Percentiles rank a stretch among this genome's conserved stretches.
phyloP scores from a whole-genome alignment of 768 basidiomycete species.

The Grammothele lineata region DNA sequence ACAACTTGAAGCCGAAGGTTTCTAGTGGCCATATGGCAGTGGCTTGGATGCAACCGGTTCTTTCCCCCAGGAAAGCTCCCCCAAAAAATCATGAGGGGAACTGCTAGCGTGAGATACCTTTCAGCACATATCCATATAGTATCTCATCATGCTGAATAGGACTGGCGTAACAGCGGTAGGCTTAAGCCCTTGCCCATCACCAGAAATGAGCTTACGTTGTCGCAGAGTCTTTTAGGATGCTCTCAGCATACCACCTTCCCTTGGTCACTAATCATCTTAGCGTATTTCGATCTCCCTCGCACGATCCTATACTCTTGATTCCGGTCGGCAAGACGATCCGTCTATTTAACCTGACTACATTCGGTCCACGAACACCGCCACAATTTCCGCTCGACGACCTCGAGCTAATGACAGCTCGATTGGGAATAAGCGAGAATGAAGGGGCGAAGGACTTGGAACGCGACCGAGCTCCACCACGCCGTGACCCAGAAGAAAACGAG shows the following conservation, averaged over 20 bases:
- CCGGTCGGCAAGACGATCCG: constrained; percentile 38
- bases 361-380: constrained; percentile 40
- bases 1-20: constrained; percentile 2
- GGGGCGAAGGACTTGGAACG: too few species aligned
- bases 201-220: background rate
- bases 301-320: constrained; percentile 52
- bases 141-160: too few species aligned
- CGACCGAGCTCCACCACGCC: background rate
- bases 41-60: constrained; percentile 63
- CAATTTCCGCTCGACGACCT: constrained; percentile 35
- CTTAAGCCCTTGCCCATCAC: too few species aligned
- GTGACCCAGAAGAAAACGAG: background rate
- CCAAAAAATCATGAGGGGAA: constrained; percentile 46
- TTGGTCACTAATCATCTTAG: constrained; percentile 33
- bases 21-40: constrained; percentile 61
- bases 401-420: constrained; percentile 4
- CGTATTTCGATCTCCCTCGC: constrained; percentile 38
- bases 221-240: constrained; percentile 62
- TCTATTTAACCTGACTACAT: constrained; percentile 43
- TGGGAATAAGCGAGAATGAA: background rate
- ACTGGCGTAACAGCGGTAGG: constrained; percentile 72
- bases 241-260: constrained; percentile 47
- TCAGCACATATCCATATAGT: too few species aligned
- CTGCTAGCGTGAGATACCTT: constrained; percentile 61
- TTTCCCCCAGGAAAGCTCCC: constrained; percentile 43